Evolutionary conservation across 2,329 filamentous ascomycete species (phyloP), one percentile per base, ranked within the genome.

Genomic region (Chrysoporthe puriensis): DNA sequence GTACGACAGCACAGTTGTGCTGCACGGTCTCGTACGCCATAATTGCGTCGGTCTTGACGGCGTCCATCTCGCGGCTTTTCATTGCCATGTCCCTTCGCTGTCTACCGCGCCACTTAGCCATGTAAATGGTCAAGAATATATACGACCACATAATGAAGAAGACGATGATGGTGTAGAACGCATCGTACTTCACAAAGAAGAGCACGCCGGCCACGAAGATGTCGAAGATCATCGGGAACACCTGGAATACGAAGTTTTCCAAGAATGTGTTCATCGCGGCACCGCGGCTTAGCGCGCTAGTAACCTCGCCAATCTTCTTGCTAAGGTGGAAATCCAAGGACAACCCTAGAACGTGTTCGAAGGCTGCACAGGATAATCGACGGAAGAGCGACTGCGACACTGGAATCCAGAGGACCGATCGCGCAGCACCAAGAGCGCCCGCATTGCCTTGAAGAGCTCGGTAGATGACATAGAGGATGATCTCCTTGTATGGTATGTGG

Each of bases 1-100:
- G 84, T 1, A 78, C 78, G 69, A 89, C 85, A 21, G 87, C 87
- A 70, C 88, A 88, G 77, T 89, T 89, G 74, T 89, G 88, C 71
- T 89, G 88, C 57, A 90, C 87, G 1, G 87, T 89, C 69, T 84
- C 82, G 67, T 83, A 84, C 0, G 82, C 81, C 72, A 83, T 76
- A 54, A 84, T 80, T 2, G 83, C 79, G 71, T 84, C 83, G 1
- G 79, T 83, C 78, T 82, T 83, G 67, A 79, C 77, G 7, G 82
- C 82, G 57, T 84, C 82, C 81, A 84, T 82, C 68, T 84, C 82
- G 4, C 82, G 79, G 3, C 76, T 76, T 69, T 81, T 79, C 7
- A 72, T 76, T 0, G 79, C 77, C 81, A 84, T 83, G 32, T 82
- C 79, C 52, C 83, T 73, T 56, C 83, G 74, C 52, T 82, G 80